These are phyloP conservation scores for Phytopythium montanum DNA, from an alignment of 352 stramenopile genomes.

Conservation along the genomic window DNA sequence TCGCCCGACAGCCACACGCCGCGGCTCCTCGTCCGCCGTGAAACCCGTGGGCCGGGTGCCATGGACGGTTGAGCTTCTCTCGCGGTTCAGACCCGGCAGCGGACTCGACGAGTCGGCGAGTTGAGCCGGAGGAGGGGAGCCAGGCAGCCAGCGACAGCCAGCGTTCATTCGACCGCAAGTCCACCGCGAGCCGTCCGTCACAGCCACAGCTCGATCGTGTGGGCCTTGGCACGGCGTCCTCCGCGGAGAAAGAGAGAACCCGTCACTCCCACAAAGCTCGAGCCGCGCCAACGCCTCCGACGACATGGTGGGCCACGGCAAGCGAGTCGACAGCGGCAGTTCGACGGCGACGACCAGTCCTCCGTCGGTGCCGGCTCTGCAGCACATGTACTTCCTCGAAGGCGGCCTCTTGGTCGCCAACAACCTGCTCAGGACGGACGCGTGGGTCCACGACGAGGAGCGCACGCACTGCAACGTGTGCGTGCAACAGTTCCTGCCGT, in stretches of 20 bases:
- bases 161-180: neutral
- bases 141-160: neutral
- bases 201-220: neutral
- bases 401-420: constrained; percentile 63
- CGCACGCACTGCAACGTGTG: constrained; percentile 80
- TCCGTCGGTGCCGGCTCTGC: constrained; percentile 5
- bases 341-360: neutral
- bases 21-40: too few species aligned
- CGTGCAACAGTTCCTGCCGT: constrained; percentile 77
- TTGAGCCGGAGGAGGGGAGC: neutral
- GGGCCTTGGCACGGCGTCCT: too few species aligned
- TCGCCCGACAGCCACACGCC: too few species aligned
- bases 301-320: neutral
- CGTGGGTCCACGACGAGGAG: constrained; percentile 64
- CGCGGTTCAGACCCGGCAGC: neutral
- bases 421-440: constrained; percentile 64
- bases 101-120: neutral
- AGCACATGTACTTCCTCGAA: constrained; percentile 78
- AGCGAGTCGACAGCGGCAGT: constrained; percentile 12
- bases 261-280: neutral
- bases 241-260: neutral
- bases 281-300: neutral
- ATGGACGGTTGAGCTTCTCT: too few species aligned
- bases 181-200: neutral
- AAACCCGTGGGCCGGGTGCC: too few species aligned